Evolutionary conservation across 352 stramenopile species (phyloP).

Genomic region (Phytopythium aichiense): DNA sequence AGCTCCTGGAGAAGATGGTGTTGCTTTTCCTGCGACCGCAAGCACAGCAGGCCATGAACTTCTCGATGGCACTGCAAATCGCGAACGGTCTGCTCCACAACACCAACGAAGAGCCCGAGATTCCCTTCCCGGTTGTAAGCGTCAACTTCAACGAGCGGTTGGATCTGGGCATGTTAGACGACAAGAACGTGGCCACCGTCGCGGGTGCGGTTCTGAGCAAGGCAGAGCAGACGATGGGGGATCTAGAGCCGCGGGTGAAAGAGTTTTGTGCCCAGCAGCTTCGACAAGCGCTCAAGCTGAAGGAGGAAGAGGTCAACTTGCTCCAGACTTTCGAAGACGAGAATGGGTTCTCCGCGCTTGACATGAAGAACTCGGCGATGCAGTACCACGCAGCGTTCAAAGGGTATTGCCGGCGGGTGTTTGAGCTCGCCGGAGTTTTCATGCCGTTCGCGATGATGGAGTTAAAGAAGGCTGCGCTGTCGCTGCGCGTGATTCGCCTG

Average conservation of each 20-base stretch:
- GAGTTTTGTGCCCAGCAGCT: slow-evolving; percentile 31
- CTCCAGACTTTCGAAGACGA: slow-evolving; percentile 38
- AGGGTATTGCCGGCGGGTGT: slow-evolving; percentile 24
- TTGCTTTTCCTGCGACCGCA: slow-evolving; percentile 31
- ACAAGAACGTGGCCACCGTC: slow-evolving; percentile 31
- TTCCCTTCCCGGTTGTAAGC: slow-evolving; percentile 1
- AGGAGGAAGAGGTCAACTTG: slow-evolving; percentile 29
- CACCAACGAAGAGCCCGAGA: slow-evolving; percentile 19
- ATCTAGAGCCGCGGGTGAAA: slow-evolving; percentile 30
- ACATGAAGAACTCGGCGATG: slow-evolving; percentile 12
- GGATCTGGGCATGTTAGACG: slow-evolving; percentile 18
- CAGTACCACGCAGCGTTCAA: slow-evolving; percentile 25
- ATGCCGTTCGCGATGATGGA: slow-evolving; percentile 46
- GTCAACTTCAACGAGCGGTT: slow-evolving; percentile 11
- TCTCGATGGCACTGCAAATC: slow-evolving; percentile 22
- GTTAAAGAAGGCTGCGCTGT: slow-evolving; percentile 26
- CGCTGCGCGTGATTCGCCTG: slow-evolving; percentile 38
- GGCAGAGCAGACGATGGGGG: slow-evolving; percentile 24
- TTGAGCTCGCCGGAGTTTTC: slow-evolving; percentile 30
- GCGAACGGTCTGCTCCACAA: slow-evolving; percentile 28
- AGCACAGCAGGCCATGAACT: slow-evolving; percentile 11
- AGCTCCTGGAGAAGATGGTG: slow-evolving; percentile 28
- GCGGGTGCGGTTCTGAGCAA: slow-evolving; percentile 25
- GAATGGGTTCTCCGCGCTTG: slow-evolving; percentile 21
- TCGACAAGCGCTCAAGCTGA: slow-evolving; percentile 31